Evolutionary conservation across 73 alveolate genomes (phyloP), one percentile per base, ranked within the genome.

Genomic region (Diophrys appendiculata): DNA sequence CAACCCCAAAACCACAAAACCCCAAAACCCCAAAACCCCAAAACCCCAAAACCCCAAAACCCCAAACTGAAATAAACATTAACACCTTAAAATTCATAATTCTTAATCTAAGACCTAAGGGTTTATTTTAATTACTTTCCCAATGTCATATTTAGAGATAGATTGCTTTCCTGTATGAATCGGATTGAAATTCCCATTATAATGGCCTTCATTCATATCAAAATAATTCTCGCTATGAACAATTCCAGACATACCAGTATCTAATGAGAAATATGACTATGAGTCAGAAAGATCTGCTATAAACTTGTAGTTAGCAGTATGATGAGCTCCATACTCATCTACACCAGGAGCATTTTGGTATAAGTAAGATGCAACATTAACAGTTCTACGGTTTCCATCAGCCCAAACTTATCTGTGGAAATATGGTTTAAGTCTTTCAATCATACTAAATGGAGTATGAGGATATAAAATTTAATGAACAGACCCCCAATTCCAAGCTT

Each of bases 311-410:
- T 89, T 89, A 18, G 98, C 92, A 24, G 96, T 64, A 78, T 77
- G 91, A 0, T 73, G 23, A 5, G 94, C 82, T 54, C 35, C 60
- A 68, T 86, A 91, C 28, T 81, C n/a, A 29, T 65, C 30, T 22
- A 60, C 87, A 24, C 72, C 80, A 30, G 78, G 82, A 34, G 77
- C 65, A 33, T 35, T 33, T 2, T 85, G 33, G 68, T 79, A 82
- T 22, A 80, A 72, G 53, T 83, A 76, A 29, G 56, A 64, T 0
- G 94, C 86, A 0, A 93, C 94, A 32, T 82, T 87, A 55, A 90
- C 71, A 1, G 98, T 93, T 69, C 92, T 93, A 30, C 92, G 76
- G 76, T 89, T 87, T 80, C 98, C 98, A 31, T 91, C 95, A 29
- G 83, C 94, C 54, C 80, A 55, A 32, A 78, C 74, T 69, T 84